These are phyloP conservation scores for Solanum corneliomulleri DNA, from an alignment of 257 asterid genomes.

Conservation along the genomic window DNA sequence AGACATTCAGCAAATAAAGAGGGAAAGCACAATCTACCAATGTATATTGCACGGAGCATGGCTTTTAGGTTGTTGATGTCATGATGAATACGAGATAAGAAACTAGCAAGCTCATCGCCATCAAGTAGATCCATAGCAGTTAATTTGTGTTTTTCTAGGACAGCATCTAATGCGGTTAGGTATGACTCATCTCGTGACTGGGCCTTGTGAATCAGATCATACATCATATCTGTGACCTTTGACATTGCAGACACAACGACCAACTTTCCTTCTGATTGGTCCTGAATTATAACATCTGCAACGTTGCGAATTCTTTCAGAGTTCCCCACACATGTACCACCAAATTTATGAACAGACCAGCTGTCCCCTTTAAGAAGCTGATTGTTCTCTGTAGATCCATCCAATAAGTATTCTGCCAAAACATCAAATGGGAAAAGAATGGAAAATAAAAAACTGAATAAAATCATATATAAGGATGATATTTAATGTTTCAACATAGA, in stretches of 20 bases:
- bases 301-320: slow-evolving; percentile 80
- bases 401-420: slow-evolving; percentile 32
- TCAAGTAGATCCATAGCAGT: slow-evolving; percentile 73
- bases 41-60: slow-evolving; percentile 85
- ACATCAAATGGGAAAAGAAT: background rate
- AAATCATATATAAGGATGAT: background rate
- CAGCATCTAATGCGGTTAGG: slow-evolving; percentile 50
- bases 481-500: background rate
- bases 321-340: slow-evolving; percentile 94
- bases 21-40: background rate
- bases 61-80: slow-evolving; percentile 82
- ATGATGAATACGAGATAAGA: slow-evolving; percentile 52
- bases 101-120: slow-evolving; percentile 64
- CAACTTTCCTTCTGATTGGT: slow-evolving; percentile 67
- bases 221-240: slow-evolving; percentile 98
- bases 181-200: slow-evolving; percentile 72
- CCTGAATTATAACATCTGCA: slow-evolving; percentile 63
- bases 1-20: background rate
- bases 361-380: slow-evolving; percentile 69
- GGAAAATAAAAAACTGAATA: background rate
- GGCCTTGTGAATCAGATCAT: slow-evolving; percentile 76
- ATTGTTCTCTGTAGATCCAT: slow-evolving; percentile 38
- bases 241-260: slow-evolving; percentile 97
- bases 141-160: slow-evolving; percentile 68
- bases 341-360: slow-evolving; percentile 96